Base-by-base conservation (phyloP, 305 asterid genomes). In the Rubia peregrina region DNA sequence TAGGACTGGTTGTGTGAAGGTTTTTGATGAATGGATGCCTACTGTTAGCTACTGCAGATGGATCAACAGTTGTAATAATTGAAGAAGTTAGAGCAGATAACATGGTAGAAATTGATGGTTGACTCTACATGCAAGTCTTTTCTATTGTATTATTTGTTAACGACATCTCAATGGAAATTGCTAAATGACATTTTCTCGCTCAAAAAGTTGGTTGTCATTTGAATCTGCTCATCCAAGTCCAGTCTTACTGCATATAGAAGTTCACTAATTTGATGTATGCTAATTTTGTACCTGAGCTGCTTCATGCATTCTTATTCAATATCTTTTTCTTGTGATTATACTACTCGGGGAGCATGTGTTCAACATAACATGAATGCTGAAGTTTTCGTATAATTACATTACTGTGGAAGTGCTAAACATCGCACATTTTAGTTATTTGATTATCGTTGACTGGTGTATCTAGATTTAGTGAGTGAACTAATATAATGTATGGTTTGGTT, bases 1-100 rank as follows among this genome's bases (percentile, higher is more conserved):
- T 46, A 86, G 86, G 76, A 84, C 86, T 55, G 83, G 88, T 55
- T 79, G 84, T 70, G 80, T 84, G 86, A 84, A 81, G 26, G 67
- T 84, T 84, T 82, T 79, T 84, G 78, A 82, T 84, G 86, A 84
- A 84, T 67, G 88, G 88, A 43, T 82, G 84, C 75, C 72, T 84
- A 72, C 78, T 84, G 74, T 81, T 82, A 71, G 88, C 86, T 73
- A 82, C 88, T 43, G 86, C 84, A 19, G 84, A 84, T 79, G 88
- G 86, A 65, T 78, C 86, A 67, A 80, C 86, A 17, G 71, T 82
- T 51, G 88, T 80, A 79, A 76, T 82, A 66, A 76, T 76, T 44
- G 82, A 75, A 75, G 86, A 84, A 78, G 79, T 84, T 49, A 84
- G 88, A 68, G 86, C 71, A 73, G 82, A 78, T 70, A 84, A 82